Evolutionary conservation across 805 yeast genomes (phyloP).

Genomic region (Ascoidea asiatica): DNA sequence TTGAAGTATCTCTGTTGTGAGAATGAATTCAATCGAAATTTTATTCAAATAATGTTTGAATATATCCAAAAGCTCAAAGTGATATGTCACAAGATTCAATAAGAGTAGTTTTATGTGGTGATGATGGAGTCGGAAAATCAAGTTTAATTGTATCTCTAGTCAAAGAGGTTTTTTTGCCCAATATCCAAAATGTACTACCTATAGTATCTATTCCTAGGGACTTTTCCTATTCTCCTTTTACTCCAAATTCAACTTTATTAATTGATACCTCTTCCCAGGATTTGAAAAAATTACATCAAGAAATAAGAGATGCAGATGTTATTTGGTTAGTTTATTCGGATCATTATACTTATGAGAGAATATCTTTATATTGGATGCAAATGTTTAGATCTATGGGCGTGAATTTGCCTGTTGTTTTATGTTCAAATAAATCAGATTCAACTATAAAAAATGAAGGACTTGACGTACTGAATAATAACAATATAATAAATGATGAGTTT

Average conservation of each 20-base stretch:
- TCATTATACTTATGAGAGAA: slow-evolving; percentile 87
- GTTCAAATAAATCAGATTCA: slow-evolving; percentile 68
- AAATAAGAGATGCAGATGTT: slow-evolving; percentile 75
- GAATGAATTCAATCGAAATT: no score
- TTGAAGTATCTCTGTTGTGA: neutral
- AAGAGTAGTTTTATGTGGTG: slow-evolving; percentile 87
- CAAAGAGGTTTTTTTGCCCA: slow-evolving; percentile 69
- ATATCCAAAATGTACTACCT: slow-evolving; percentile 67
- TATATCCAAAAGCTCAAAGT: neutral
- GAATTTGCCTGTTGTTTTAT: slow-evolving; percentile 81
- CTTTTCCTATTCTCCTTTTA: slow-evolving; percentile 41
- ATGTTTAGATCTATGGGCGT: slow-evolving; percentile 87
- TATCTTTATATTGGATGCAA: slow-evolving; percentile 90
- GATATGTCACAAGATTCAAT: slow-evolving; percentile 36
- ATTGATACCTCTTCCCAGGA: slow-evolving; percentile 74
- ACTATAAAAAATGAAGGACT: slow-evolving; percentile 4
- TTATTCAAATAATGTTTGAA: no score
- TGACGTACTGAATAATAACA: slow-evolving; percentile 4
- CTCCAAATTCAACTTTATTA: slow-evolving; percentile 54
- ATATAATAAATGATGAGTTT: slow-evolving; percentile 57
- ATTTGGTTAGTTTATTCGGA: slow-evolving; percentile 92
- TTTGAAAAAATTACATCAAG: slow-evolving; percentile 43
- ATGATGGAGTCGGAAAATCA: slow-evolving; percentile 78
- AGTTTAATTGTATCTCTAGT: slow-evolving; percentile 68
- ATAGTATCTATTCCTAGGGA: slow-evolving; percentile 75